Percentiles rank a stretch among this genome's conserved stretches.
These are phyloP conservation scores for Lactarius sp. DNA, from an alignment of 768 basidiomycete genomes.

Conservation along the genomic window DNA sequence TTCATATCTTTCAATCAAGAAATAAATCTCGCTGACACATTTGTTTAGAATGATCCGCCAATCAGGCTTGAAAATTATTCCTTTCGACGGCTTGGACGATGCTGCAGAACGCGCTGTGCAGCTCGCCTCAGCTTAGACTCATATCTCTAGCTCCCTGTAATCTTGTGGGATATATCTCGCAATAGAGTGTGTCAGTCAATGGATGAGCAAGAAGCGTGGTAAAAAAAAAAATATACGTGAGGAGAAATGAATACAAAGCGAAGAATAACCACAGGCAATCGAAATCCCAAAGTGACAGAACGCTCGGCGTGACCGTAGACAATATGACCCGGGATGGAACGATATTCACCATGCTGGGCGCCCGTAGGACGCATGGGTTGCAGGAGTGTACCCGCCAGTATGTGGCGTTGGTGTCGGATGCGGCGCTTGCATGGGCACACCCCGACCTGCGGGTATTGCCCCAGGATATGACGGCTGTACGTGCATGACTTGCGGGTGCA, in stretches of 20 bases:
- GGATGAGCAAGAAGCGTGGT: background rate
- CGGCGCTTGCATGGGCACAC: conserved; percentile 37
- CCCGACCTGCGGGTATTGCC: conserved; percentile 36
- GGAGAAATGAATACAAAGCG: conserved; percentile 19
- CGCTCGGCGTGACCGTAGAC: conserved; percentile 1
- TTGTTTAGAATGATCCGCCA: conserved; percentile 79
- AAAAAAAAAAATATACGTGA: conserved; percentile 7
- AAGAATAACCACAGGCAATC: background rate
- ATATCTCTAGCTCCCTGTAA: conserved; percentile 4
- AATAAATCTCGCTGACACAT: conserved; percentile 19
- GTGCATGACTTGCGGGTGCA: conserved; percentile 43
- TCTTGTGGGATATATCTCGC: conserved; percentile 18
- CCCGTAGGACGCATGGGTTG: conserved; percentile 12
- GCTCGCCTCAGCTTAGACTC: conserved; percentile 42
- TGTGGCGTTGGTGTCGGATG: conserved; percentile 31
- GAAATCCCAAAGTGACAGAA: background rate
- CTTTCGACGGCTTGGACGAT: conserved; percentile 90
- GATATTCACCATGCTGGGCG: conserved; percentile 13
- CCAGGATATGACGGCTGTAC: conserved; percentile 34
- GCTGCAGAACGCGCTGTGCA: conserved; percentile 80
- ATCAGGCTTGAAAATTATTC: conserved; percentile 88
- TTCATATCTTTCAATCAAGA: conserved; percentile 1
- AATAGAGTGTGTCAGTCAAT: conserved; percentile 19
- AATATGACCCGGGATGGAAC: background rate
- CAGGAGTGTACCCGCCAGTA: conserved; percentile 15